Evolutionary conservation across 768 basidiomycete genomes (phyloP), one percentile per base, ranked within the genome.

Genomic region (Lanmaoa pseudosensibilis): DNA sequence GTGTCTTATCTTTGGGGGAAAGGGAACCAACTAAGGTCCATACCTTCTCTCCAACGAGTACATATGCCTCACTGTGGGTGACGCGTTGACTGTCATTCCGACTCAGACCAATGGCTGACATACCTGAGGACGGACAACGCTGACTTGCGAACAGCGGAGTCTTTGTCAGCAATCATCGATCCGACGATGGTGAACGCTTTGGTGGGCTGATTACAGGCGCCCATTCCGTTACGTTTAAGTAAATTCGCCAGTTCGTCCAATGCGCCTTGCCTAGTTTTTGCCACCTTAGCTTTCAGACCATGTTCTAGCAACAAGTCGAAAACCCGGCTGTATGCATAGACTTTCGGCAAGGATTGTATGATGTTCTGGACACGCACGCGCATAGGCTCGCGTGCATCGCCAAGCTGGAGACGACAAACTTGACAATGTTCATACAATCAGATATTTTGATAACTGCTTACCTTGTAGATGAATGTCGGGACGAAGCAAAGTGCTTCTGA

Each of bases 301-400:
- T 95, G 83, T 38, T 97, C 92, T 12, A 97, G 80, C 8, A 98
- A 75, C 15, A 93, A 72, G 65, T 91, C 88, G 70, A 97, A 95
- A 33, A 98, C 78, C 39, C 94, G 87, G 64, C 94, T 97, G 65
- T 89, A 95, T 2, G 97, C 89, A 66, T 95, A 97, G 50, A 98
- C 87, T 66, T 88, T 92, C 8, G 94, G 88, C 50, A 98, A 77
- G 5, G 80, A 81, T 64, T 92, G 90, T 53, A 98, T 84, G 57
- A 97, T 88, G 46, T 85, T 87, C 61, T 91, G 86, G 21, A 97
- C 86, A 48, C 94, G 85, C 45, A 77, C 68, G 8, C 94, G 84
- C 43, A 94, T 83, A 57, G 83, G 86, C 73, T 95, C 94, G 27
- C 93, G 81, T 30, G 88, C 84, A 75, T 98, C 97, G 15, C 97